phyloP scores from a whole-genome alignment of 2,329 filamentous ascomycete species.

The Exophiala bonariae region DNA sequence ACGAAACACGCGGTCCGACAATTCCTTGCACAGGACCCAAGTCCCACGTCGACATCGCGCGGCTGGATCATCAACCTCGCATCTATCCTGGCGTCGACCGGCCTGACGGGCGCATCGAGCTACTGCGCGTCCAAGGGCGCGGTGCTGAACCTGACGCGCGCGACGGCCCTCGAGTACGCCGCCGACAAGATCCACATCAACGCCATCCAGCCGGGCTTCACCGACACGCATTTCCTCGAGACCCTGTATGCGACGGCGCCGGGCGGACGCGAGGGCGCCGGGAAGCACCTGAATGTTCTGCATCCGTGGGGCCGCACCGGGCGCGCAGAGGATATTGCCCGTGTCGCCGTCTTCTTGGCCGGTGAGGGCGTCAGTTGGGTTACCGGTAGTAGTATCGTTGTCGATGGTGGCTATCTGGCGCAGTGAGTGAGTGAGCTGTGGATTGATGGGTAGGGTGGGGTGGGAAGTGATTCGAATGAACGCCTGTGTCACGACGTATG shows the following conservation, averaged over 20 bases:
- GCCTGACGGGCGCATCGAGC: slow-evolving; percentile 10
- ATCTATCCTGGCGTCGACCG: slow-evolving; percentile 34
- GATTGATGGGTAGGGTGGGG: background rate
- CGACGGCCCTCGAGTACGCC: slow-evolving; percentile 45
- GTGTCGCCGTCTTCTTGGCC: slow-evolving; percentile 46
- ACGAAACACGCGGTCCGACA: slow-evolving; percentile 34
- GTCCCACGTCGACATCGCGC: slow-evolving; percentile 15
- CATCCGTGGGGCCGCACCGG: slow-evolving; percentile 31
- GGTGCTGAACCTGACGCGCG: slow-evolving; percentile 46
- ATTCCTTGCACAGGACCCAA: slow-evolving; percentile 23
- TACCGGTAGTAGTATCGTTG: slow-evolving; percentile 43
- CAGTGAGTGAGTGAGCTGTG: slow-evolving; percentile 6
- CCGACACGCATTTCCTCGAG: slow-evolving; percentile 38
- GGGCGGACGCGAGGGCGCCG: slow-evolving; percentile 6
- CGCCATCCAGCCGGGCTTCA: slow-evolving; percentile 44
- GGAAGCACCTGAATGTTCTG: slow-evolving; percentile 5
- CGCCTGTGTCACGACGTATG: no score
- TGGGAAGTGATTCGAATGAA: no score
- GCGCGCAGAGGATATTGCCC: slow-evolving; percentile 36
- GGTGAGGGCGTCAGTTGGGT: slow-evolving; percentile 48
- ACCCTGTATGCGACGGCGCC: slow-evolving; percentile 31
- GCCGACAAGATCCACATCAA: slow-evolving; percentile 44
- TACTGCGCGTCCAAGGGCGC: slow-evolving; percentile 52
- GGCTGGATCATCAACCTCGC: slow-evolving; percentile 39
- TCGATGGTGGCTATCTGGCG: slow-evolving; percentile 46